These are phyloP conservation scores for Cadophora malorum DNA, from an alignment of 2,329 filamentous ascomycete species.

Conservation along the genomic window DNA sequence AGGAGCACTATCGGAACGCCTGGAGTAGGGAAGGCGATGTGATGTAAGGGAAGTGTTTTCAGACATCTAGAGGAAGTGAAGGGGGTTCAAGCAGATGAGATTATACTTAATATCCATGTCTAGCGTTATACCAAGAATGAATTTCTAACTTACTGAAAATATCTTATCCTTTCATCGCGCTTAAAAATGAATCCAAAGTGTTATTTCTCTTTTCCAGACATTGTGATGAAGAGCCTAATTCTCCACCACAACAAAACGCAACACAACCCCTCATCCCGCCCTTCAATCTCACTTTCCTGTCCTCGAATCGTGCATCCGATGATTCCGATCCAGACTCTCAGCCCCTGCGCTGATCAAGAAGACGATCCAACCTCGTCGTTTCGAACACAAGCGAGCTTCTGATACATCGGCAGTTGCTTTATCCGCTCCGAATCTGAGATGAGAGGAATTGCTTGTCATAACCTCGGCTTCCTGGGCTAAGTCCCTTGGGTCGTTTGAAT, in stretches of 20 bases:
- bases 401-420: not conserved
- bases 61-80: not conserved
- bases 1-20: not conserved
- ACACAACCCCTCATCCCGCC: not conserved
- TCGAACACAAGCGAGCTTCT: slow-evolving; percentile 2
- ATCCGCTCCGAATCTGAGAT: slow-evolving; percentile 1
- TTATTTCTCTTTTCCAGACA: no score
- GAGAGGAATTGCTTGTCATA: not conserved
- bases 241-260: no score
- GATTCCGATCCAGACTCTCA: not conserved
- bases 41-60: not conserved
- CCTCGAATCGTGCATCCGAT: no score
- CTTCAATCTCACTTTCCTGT: not conserved
- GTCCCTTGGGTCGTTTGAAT: not conserved
- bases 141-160: not conserved
- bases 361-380: not conserved
- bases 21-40: slow-evolving; percentile 6
- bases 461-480: not conserved
- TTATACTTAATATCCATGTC: slow-evolving; percentile 7
- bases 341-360: slow-evolving; percentile 4
- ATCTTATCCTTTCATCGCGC: no score
- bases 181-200: no score
- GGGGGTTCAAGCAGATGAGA: not conserved
- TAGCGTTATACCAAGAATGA: slow-evolving; percentile 11
- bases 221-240: no score